A percentile compares a stretch with the other conserved stretches of the same genome.
These are phyloP conservation scores for Penicillium roqueforti DNA, from an alignment of 495 filamentous ascomycete genomes.

Conservation along the genomic window DNA sequence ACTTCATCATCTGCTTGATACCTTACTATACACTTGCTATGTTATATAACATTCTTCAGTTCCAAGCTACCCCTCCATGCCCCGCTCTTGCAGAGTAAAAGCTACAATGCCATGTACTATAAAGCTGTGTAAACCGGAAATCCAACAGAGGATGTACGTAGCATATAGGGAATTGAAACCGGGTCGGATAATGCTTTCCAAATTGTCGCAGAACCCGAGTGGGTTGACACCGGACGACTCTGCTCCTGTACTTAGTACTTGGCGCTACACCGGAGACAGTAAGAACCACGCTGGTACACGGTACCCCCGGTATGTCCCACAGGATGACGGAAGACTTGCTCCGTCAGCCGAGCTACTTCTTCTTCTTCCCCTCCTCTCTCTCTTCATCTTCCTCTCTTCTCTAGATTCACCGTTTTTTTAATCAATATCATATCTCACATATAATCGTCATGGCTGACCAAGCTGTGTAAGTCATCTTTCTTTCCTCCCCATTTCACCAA, in stretches of 20 bases:
- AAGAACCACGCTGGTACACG: conserved; percentile 9
- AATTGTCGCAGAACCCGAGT: conserved; percentile 23
- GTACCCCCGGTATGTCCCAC: conserved; percentile 34
- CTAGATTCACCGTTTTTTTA: conserved; percentile 15
- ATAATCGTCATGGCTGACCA: conserved; percentile 39
- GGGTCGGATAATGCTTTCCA: conserved; percentile 19
- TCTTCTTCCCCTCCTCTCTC: conserved; percentile 15
- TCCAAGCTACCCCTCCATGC: conserved; percentile 34
- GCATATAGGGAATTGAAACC: conserved; percentile 4
- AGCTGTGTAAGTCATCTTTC: conserved; percentile 53
- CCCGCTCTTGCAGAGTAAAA: conserved; percentile 27
- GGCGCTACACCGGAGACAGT: conserved; percentile 24
- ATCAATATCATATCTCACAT: conserved; percentile 2
- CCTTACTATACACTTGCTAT: not conserved
- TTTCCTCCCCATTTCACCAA: conserved; percentile 1
- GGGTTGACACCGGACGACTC: conserved; percentile 40
- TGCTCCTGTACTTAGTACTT: conserved; percentile 38
- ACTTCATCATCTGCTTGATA: not conserved
- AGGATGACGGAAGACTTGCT: conserved; percentile 44
- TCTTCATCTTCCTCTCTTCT: conserved; percentile 15
- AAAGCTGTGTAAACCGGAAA: not conserved
- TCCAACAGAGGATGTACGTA: not conserved
- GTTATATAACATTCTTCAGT: not conserved
- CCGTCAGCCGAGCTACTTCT: conserved; percentile 37
- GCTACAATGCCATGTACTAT: conserved; percentile 1